Evolutionary conservation across 2,329 filamentous ascomycete genomes (phyloP), one percentile per base, ranked within the genome.

Genomic region (Fusarium stilboides): DNA sequence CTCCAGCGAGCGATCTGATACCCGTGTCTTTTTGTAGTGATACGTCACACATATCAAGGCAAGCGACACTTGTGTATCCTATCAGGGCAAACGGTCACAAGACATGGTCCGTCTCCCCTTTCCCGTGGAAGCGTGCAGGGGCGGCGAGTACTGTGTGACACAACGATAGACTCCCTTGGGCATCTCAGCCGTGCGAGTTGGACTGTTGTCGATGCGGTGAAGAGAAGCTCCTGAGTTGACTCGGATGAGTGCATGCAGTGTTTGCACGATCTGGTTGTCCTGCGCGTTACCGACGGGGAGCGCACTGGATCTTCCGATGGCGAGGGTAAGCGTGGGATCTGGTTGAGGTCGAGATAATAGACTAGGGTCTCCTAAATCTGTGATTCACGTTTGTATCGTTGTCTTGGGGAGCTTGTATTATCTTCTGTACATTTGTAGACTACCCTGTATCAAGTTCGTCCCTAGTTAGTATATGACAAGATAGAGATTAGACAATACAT

Each of bases 21-120:
- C 63, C 56, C 62, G 55, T 71, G 69, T 71, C 55, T 70, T 61
- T 65, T 47, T 50, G 49, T 42, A 5, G 67, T 75, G 63, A n/a
- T 24, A 75, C 67, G 71, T 71, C 26, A 49, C 61, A 71, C 72
- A 55, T 26, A 71, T 65, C 60, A 54, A 73, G 57, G 60, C 67
- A 67, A 75, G 72, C 67, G 72, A 71, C 50, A 54, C 57, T 61
- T 57, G 59, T 72, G 61, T 58, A 54, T 52, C 58, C 19, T 34
- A 54, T 28, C 37, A 57, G 33, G 50, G 43, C 56, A 68, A 63
- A 68, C 59, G 46, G 54, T 47, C 62, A 60, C 45, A 45, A 61
- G 50, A 45, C 54, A 55, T 40, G 20, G 36, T 24, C 43, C 12
- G 45, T 46, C 36, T 58, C 49, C 52, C 56, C 37, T 28, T 66